phyloP scores from a whole-genome alignment of 2,329 filamentous ascomycete species.

The Ceratocystiopsis minuta region DNA sequence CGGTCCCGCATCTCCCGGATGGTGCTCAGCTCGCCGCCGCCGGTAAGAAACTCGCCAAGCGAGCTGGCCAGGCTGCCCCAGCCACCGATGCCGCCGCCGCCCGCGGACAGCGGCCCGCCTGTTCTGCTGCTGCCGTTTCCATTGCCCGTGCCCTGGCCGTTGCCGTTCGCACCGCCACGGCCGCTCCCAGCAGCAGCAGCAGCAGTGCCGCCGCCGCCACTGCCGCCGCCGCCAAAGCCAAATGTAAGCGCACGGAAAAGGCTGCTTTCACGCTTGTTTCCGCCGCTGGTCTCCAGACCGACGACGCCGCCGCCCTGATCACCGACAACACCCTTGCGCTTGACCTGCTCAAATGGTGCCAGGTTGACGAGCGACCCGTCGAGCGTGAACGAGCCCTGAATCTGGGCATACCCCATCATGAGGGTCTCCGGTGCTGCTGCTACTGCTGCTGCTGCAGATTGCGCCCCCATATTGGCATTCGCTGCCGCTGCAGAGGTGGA shows the following conservation, averaged over 20 bases:
- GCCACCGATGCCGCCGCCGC: constrained; percentile 62
- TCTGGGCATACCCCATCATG: constrained; percentile 96
- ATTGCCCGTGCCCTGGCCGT: too few relatives aligned
- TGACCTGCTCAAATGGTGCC: constrained; percentile 83
- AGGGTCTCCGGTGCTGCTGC: constrained; percentile 49
- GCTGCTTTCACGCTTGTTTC: constrained; percentile 52
- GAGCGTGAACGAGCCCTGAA: constrained; percentile 78
- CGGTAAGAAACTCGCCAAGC: constrained; percentile 61
- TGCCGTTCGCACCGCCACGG: too few relatives aligned
- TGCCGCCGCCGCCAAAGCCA: constrained; percentile 53
- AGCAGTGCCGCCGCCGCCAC: constrained; percentile 47
- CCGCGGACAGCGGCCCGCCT: constrained; percentile 75
- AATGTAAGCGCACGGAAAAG: constrained; percentile 52
- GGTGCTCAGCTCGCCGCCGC: constrained; percentile 70
- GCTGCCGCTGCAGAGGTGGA: too few relatives aligned
- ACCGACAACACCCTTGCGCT: constrained; percentile 78
- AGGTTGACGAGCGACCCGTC: constrained; percentile 85
- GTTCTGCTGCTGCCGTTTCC: too few relatives aligned
- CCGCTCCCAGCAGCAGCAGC: too few relatives aligned
- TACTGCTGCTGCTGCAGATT: constrained; percentile 1
- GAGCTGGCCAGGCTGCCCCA: constrained; percentile 83
- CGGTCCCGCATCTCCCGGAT: constrained; percentile 90
- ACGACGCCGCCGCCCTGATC: constrained; percentile 72
- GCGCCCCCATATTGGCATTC: too few relatives aligned
- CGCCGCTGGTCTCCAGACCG: constrained; percentile 43